These are phyloP conservation scores for Tillandsia fasciculata DNA, from an alignment of 176 grass and related monocot species.

Conservation along the genomic window DNA sequence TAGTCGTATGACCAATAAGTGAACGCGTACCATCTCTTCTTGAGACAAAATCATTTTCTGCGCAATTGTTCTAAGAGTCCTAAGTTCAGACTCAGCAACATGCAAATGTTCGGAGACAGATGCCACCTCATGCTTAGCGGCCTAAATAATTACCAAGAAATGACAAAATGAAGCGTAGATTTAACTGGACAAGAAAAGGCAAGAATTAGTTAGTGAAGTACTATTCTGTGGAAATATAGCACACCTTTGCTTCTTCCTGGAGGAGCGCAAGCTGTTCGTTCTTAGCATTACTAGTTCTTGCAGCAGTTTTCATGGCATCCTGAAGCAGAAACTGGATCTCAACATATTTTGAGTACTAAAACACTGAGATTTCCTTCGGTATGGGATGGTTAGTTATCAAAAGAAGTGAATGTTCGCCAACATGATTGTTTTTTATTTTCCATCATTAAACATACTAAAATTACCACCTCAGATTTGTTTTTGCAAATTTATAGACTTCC, in stretches of 20 bases:
- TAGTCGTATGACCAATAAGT: not conserved
- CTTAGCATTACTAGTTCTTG: constrained; percentile 35
- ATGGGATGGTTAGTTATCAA: not conserved
- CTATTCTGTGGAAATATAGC: constrained; percentile 19
- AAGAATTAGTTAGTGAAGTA: not conserved
- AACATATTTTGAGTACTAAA: not conserved
- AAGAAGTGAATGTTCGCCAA: not conserved
- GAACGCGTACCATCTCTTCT: constrained; percentile 60
- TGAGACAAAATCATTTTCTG: constrained; percentile 79
- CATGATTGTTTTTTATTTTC: not conserved
- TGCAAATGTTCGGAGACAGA: constrained; percentile 37
- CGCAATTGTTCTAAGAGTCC: constrained; percentile 41
- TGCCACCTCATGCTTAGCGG: constrained; percentile 26
- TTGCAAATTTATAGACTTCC: no score
- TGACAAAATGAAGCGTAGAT: constrained; percentile 3
- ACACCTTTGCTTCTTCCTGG: constrained; percentile 44
- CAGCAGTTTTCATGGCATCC: constrained; percentile 38
- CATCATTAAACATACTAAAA: no score
- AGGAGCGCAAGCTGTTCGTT: constrained; percentile 36
- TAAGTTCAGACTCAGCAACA: constrained; percentile 46
- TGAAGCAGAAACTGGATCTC: constrained; percentile 34
- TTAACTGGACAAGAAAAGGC: no score
- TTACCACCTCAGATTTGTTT: no score
- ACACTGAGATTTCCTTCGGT: not conserved
- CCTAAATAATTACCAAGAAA: constrained; percentile 30